Conservation (phyloP, 2,329 filamentous ascomycete genomes). For the Xylariaceae sp. region DNA sequence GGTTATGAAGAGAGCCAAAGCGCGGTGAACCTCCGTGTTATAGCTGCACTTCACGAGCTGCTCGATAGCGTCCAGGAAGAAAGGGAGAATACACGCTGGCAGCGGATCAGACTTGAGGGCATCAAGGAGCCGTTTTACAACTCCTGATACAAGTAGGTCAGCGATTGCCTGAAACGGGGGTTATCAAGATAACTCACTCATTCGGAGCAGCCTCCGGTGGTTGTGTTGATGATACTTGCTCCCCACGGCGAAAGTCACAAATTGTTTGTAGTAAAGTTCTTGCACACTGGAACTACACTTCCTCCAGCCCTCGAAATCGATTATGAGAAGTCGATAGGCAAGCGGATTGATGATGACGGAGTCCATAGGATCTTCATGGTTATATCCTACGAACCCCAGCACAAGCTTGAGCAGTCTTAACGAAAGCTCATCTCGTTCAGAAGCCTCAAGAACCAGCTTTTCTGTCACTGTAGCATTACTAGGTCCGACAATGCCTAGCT, state of each 20-base stretch:
- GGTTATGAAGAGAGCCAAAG: slow-evolving; percentile 85
- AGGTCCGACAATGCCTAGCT: slow-evolving; percentile 56
- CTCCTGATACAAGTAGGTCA: slow-evolving; percentile 49
- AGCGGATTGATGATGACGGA: slow-evolving; percentile 95
- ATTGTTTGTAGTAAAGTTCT: slow-evolving; percentile 88
- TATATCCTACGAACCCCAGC: slow-evolving; percentile 83
- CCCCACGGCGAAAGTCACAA: slow-evolving; percentile 77
- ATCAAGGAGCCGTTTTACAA: slow-evolving; percentile 84
- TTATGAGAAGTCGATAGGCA: slow-evolving; percentile 84
- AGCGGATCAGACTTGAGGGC: slow-evolving; percentile 82
- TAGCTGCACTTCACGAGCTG: slow-evolving; percentile 74
- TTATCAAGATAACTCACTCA: slow-evolving; percentile 59
- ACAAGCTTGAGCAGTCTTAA: slow-evolving; percentile 69
- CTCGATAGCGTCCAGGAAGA: slow-evolving; percentile 75
- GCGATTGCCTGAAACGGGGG: slow-evolving; percentile 12
- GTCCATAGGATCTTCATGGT: slow-evolving; percentile 69
- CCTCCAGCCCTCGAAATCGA: slow-evolving; percentile 92
- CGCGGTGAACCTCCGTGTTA: slow-evolving; percentile 78
- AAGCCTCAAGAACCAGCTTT: slow-evolving; percentile 43
- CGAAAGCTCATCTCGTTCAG: slow-evolving; percentile 51
- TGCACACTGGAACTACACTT: slow-evolving; percentile 71
- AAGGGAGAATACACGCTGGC: slow-evolving; percentile 62
- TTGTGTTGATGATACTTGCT: slow-evolving; percentile 95
- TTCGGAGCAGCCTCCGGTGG: slow-evolving; percentile 74
- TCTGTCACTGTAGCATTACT: slow-evolving; percentile 33